phyloP scores from a whole-genome alignment of 371 early-diverging fungal genomes.

The Mucor velutinosus region DNA sequence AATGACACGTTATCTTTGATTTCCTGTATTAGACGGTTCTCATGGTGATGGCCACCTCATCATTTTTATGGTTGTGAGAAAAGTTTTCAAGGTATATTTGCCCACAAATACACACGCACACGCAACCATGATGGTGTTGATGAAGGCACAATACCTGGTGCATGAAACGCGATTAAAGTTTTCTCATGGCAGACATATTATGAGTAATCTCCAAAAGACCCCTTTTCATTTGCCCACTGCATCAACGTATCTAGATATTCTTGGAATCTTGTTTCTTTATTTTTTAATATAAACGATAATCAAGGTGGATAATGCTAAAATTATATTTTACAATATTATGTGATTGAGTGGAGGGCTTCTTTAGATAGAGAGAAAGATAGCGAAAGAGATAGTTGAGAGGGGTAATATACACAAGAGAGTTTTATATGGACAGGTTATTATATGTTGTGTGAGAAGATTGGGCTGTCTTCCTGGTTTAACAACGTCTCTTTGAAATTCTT shows the following conservation, averaged over 20 bases:
- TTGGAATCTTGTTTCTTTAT: neutral
- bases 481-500: conserved; percentile 5
- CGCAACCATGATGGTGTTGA: neutral
- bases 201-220: neutral
- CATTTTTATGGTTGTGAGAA: neutral
- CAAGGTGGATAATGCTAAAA: neutral
- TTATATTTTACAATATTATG: neutral
- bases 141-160: neutral
- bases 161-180: neutral
- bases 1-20: neutral
- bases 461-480: neutral
- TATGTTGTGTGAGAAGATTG: neutral
- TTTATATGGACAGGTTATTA: conserved; percentile 1
- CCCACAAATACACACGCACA: neutral
- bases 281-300: neutral
- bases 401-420: conserved; percentile 6
- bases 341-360: neutral
- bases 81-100: neutral
- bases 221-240: neutral
- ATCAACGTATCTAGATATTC: neutral
- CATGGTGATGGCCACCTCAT: neutral
- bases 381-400: neutral
- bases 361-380: neutral
- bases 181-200: neutral
- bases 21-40: neutral